Base-by-base conservation (phyloP, 306 rosid genomes). In the Abrus precatorius region DNA sequence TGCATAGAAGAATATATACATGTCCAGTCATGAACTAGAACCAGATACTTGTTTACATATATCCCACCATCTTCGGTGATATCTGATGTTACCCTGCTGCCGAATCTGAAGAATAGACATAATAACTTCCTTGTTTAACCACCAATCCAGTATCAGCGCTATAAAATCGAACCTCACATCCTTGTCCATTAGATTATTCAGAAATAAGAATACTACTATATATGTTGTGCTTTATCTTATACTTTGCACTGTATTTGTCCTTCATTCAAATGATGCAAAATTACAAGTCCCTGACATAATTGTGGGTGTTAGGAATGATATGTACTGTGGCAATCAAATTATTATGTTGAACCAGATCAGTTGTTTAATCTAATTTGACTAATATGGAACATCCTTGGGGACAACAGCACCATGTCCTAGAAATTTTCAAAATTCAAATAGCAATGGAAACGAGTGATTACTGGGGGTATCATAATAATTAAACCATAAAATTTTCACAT, bases 21-120 rank as follows among this genome's bases (percentile, higher is more conserved):
- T 28, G 83, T 83, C 74, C 80, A 76, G 78, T 76, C 84, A 86
- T 66, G 81, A 82, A 79, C 82, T 9, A 79, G 88, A 85, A 87
- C 86, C 86, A 70, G 84, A 90, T 87, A 67, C 89, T 48, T 61
- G 9, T 47, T 61, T 48, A 33, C 75, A 64, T 41, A 80, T 43
- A 69, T 80, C 28, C 40, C 72, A 64, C 34, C 75, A 70, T 65
- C 30, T 59, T 82, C 72, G 80, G 50, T 74, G n/a, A 74, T 36
- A 64, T 72, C n/a, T 75, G 83, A 77, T 49, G 49, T 82, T 84
- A 55, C 75, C 72, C 38, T 77, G 63, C 44, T 62, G 47, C 62
- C 38, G 75, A 78, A 70, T 80, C 72, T 82, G 28, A 79, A 41
- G 75, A 76, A 82, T 40, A 33, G 64, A 72, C 52, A 74, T 44